A percentile compares a stretch with the other conserved stretches of the same genome.
phyloP scores from a whole-genome alignment of 495 filamentous ascomycete genomes.

The Trichoderma asperelloides region DNA sequence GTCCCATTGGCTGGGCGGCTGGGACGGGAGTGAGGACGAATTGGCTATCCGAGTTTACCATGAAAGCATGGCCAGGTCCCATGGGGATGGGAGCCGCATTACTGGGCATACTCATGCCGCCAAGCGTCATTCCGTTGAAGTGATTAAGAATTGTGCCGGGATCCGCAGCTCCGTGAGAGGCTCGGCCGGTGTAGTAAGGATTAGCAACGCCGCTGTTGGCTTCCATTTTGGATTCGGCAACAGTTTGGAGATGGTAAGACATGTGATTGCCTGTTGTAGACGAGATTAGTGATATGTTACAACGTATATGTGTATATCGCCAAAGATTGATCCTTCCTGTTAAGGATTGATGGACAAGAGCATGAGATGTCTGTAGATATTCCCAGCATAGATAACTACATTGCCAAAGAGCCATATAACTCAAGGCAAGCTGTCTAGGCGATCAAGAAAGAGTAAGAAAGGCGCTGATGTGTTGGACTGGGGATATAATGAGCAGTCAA shows the following conservation, averaged over 20 bases:
- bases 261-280: conserved; percentile 1
- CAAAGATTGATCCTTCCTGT: not conserved
- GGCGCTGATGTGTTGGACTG: not conserved
- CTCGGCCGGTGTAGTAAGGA: conserved; percentile 7
- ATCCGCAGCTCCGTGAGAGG: conserved; percentile 7
- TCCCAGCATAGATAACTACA: not conserved
- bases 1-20: conserved; percentile 19
- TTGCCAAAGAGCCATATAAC: not conserved
- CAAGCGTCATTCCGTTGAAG: conserved; percentile 31
- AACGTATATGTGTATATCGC: not conserved
- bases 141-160: conserved; percentile 27
- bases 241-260: conserved; percentile 8
- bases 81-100: conserved; percentile 15
- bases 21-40: conserved; percentile 23
- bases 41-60: conserved; percentile 27
- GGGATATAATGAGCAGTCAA: not conserved
- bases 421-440: not conserved
- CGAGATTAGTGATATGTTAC: not conserved
- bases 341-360: not conserved
- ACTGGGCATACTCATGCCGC: conserved; percentile 19
- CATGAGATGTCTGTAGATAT: no score
- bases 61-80: conserved; percentile 20
- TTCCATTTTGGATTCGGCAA: conserved; percentile 7
- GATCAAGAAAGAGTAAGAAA: not conserved
- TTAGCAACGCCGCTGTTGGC: conserved; percentile 3